Evolutionary conservation across 345 rosid genomes (phyloP).

Genomic region (Ricinus communis): DNA sequence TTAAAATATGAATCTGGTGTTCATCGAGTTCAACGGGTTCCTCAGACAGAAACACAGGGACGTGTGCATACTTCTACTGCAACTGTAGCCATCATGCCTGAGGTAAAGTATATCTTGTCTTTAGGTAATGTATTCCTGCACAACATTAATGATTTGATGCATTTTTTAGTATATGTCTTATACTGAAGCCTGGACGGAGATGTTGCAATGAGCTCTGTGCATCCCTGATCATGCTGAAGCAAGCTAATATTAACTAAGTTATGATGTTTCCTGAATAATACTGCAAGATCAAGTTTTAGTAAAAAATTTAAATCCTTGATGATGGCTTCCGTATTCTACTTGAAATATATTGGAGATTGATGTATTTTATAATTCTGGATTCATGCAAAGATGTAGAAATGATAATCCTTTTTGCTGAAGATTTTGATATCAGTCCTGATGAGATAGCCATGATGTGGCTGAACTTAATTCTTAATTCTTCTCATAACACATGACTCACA

Average conservation of each 20-base stretch:
- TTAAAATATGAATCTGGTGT: slow-evolving; percentile 94
- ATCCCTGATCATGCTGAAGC: neutral
- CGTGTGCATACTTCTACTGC: slow-evolving; percentile 98
- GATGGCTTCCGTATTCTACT: neutral
- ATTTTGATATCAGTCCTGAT: slow-evolving; percentile 1
- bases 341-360: neutral
- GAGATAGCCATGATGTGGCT: neutral
- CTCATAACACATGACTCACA: neutral
- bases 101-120: slow-evolving; percentile 44
- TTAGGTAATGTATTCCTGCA: neutral
- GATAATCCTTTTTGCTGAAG: neutral
- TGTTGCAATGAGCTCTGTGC: neutral
- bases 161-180: neutral
- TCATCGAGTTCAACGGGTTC: slow-evolving; percentile 93
- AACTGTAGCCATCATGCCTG: slow-evolving; percentile 97
- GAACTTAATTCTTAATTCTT: slow-evolving; percentile 3
- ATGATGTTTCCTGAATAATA: neutral
- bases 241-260: neutral
- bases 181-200: neutral
- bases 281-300: neutral
- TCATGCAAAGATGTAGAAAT: neutral
- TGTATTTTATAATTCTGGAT: slow-evolving; percentile 1
- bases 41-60: slow-evolving; percentile 94
- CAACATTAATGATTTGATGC: neutral
- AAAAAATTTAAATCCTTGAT: neutral